phyloP scores from a whole-genome alignment of 1,284 basidiomycete species.

The Microbotryum intermedium region DNA sequence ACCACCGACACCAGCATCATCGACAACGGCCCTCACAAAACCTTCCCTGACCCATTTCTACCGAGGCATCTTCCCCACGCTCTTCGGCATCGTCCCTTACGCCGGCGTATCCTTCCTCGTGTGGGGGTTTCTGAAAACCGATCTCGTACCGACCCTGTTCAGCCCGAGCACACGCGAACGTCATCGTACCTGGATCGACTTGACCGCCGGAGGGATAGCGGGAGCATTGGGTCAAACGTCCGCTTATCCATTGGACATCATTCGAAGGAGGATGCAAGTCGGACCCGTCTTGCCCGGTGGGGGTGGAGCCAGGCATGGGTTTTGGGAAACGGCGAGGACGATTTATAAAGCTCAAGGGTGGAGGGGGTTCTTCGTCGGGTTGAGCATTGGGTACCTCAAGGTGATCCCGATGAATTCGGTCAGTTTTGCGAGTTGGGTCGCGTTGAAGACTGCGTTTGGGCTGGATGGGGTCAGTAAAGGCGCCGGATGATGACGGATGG shows the following conservation, averaged over 20 bases:
- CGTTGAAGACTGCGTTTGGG: constrained; percentile 54
- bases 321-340: constrained; percentile 61
- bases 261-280: constrained; percentile 90
- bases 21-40: constrained; percentile 34
- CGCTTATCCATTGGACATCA: constrained; percentile 93
- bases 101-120: constrained; percentile 92
- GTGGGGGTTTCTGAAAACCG: constrained; percentile 73
- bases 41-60: constrained; percentile 78
- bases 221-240: constrained; percentile 82
- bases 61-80: constrained; percentile 86
- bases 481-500: too few species aligned
- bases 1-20: constrained; percentile 1
- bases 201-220: constrained; percentile 79
- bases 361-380: constrained; percentile 86
- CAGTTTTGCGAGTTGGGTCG: constrained; percentile 68
- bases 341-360: constrained; percentile 66
- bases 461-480: neutral
- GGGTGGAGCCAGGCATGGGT: constrained; percentile 52
- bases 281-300: constrained; percentile 76
- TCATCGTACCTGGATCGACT: constrained; percentile 48
- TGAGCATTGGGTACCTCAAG: constrained; percentile 85
- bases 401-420: constrained; percentile 94
- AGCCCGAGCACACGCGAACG: neutral
- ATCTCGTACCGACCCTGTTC: constrained; percentile 46
- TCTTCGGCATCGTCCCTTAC: constrained; percentile 89